Evolutionary conservation across 2,329 filamentous ascomycete genomes (phyloP).

Genomic region (Helotiales sp.): DNA sequence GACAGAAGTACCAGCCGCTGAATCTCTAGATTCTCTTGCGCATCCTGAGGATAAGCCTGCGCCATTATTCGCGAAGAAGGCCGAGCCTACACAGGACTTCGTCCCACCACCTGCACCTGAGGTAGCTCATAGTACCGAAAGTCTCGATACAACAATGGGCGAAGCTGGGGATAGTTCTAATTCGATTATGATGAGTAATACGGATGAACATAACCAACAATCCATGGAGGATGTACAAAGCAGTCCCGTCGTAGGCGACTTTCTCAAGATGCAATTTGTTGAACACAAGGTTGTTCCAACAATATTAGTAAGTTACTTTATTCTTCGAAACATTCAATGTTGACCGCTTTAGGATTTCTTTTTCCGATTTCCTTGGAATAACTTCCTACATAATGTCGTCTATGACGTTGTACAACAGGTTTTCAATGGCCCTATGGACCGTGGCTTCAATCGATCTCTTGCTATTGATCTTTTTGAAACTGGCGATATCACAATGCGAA

Average conservation of each 20-base stretch:
- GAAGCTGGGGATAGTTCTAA: slow-evolving; percentile 42
- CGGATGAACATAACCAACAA: slow-evolving; percentile 34
- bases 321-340: slow-evolving; percentile 13
- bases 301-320: slow-evolving; percentile 73
- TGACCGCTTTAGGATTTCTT: slow-evolving; percentile 77
- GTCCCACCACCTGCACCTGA: slow-evolving; percentile 22
- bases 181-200: slow-evolving; percentile 39
- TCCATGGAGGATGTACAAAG: slow-evolving; percentile 25
- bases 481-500: slow-evolving; percentile 86
- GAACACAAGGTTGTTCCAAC: slow-evolving; percentile 93
- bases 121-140: slow-evolving; percentile 36
- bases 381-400: slow-evolving; percentile 98
- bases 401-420: slow-evolving; percentile 99
- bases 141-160: slow-evolving; percentile 42
- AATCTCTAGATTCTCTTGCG: slow-evolving; percentile 50
- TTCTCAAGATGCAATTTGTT: slow-evolving; percentile 94
- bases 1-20: slow-evolving; percentile 8
- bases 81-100: slow-evolving; percentile 27
- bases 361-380: slow-evolving; percentile 99
- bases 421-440: slow-evolving; percentile 97
- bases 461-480: slow-evolving; percentile 93
- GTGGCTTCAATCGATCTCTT: slow-evolving; percentile 86
- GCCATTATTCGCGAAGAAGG: slow-evolving; percentile 62
- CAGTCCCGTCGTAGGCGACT: slow-evolving; percentile 85
- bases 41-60: slow-evolving; percentile 71